Base-by-base conservation (phyloP, 345 rosid species). In the Salix brachista region DNA sequence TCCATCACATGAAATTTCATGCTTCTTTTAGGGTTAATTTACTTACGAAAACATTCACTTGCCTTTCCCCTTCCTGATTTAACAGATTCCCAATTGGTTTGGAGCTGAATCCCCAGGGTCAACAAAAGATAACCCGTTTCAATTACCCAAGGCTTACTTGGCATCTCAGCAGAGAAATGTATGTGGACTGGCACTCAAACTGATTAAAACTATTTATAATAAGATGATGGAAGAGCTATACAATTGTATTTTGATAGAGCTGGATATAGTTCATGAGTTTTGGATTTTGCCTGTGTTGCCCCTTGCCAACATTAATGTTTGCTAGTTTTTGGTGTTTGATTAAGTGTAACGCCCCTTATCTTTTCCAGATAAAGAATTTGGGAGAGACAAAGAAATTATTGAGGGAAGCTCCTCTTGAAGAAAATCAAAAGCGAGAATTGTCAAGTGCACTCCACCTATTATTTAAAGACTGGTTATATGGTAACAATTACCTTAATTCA, bases 401-500 rank as follows among this genome's bases (percentile, higher is more conserved):
- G 83, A 91, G 85, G 81, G 97, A 91, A 79, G 79, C 91, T 32
- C 92, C 92, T 19, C 85, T 96, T 23, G 99, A 90, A 88, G 99
- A 91, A 78, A 96, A 82, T 84, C 87, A 90, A 75, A 96, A 92
- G 85, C 88, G 90, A 70, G 99, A 96, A 83, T 75, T 96, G 54
- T 92, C 98, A 1, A 82, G 81, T 80, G 98, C 99, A 48, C 89
- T 96, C 66, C 99, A 96, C 85, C 86, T 91, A 37, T 89, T 88
- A 86, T 96, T 96, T 88, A 94, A 91, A 78, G 99, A 96, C 82
- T 94, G 99, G 99, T 86, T 96, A 70, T 94, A 96, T 65, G 96
- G 99, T 96, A 92, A 84, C 50, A 46, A 48, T 44, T 11, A 75
- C 62, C 19, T 67, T 10, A 56, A 28, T 12, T 26, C 69, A 26